These are phyloP conservation scores for Colletotrichum phormii DNA, from an alignment of 2,329 filamentous ascomycete genomes.

Conservation along the genomic window DNA sequence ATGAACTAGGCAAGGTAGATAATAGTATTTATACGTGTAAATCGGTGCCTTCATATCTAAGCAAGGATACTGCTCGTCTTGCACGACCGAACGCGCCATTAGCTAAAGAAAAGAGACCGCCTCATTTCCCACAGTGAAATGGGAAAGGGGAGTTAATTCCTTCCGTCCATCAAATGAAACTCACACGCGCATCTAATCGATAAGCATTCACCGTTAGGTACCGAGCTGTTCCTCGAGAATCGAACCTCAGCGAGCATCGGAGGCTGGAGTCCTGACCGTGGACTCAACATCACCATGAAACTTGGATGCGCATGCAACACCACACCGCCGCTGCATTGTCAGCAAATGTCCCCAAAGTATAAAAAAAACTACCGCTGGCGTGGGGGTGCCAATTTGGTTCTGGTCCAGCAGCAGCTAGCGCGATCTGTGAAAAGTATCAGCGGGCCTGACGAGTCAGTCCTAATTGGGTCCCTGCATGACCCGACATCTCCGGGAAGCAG, in stretches of 20 bases:
- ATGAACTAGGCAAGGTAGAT: not conserved
- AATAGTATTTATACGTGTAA: not conserved
- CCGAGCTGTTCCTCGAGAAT: not conserved
- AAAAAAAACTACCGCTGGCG: not conserved
- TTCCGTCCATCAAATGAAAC: not conserved
- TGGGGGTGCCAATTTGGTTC: slow-evolving; percentile 6
- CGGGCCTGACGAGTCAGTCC: slow-evolving; percentile 4
- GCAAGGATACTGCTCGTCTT: not conserved
- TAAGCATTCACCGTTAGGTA: not conserved
- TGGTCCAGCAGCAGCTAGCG: not conserved
- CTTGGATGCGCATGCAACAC: not conserved
- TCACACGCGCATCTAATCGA: not conserved
- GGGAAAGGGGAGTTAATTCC: not conserved
- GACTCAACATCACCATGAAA: not conserved
- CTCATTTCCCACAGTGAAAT: not conserved
- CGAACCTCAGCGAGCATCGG: not conserved
- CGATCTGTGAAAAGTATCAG: not conserved
- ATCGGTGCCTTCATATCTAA: not conserved
- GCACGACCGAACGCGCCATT: not conserved
- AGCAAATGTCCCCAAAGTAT: not conserved
- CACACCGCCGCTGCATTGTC: not conserved
- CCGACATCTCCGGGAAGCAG: not conserved
- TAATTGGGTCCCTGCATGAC: slow-evolving; percentile 2
- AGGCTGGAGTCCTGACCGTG: not conserved
- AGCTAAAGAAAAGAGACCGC: not conserved